A percentile compares a stretch with the other conserved stretches of the same genome.
These are phyloP conservation scores for Aureobasidium sp. DNA, from an alignment of 2,329 filamentous ascomycete species.

Conservation along the genomic window DNA sequence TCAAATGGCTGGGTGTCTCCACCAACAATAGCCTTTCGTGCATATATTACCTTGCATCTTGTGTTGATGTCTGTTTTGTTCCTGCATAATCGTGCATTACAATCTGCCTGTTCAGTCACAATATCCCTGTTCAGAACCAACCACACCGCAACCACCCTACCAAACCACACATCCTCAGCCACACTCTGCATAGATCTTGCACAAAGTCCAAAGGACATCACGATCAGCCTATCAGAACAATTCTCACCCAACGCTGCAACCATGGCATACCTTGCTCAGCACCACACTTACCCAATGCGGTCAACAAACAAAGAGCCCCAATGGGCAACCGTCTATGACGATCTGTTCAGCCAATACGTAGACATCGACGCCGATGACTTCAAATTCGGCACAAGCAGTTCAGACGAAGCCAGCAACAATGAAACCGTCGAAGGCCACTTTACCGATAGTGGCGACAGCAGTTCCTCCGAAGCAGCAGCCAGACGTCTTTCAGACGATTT, in stretches of 20 bases:
- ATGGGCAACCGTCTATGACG: slow-evolving; percentile 49
- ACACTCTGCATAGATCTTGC: slow-evolving; percentile 1
- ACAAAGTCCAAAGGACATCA: neutral
- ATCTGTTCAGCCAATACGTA: slow-evolving; percentile 56
- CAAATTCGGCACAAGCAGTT: slow-evolving; percentile 34
- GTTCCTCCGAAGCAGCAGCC: neutral
- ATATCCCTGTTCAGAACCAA: neutral
- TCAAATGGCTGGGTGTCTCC: slow-evolving; percentile 1
- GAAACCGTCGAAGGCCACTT: neutral
- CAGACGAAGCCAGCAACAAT: slow-evolving; percentile 4
- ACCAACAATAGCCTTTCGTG: neutral
- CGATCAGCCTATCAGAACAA: neutral
- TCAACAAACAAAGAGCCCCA: slow-evolving; percentile 43
- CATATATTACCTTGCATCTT: slow-evolving; percentile 11
- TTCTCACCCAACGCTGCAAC: neutral
- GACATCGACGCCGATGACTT: slow-evolving; percentile 49
- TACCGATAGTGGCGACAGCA: neutral
- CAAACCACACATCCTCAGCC: neutral
- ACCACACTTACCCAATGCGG: slow-evolving; percentile 13
- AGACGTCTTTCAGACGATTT: slow-evolving; percentile 31
- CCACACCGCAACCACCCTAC: neutral
- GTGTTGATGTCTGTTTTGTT: slow-evolving; percentile 3
- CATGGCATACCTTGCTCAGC: slow-evolving; percentile 10
- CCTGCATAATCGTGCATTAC: slow-evolving; percentile 7
- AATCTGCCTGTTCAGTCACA: neutral